Conservation (phyloP, 352 stramenopile genomes). For the Globisporangium mamillatum region DNA sequence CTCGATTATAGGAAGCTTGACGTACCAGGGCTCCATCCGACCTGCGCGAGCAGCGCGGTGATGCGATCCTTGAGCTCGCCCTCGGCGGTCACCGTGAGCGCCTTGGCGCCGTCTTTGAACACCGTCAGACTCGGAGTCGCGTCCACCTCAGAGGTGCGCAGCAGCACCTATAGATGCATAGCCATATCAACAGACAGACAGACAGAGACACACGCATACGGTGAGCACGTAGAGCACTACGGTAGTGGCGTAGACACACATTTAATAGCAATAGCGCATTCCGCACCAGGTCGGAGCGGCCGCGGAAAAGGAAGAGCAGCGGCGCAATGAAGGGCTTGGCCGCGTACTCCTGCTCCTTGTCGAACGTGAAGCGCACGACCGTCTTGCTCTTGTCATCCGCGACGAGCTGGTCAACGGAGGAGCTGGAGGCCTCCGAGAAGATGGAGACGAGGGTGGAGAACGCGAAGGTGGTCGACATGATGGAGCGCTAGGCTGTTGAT, state of each 20-base stretch:
- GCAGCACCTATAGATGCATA: constrained; percentile 31
- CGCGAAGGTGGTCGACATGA: constrained; percentile 15
- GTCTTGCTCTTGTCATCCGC: constrained; percentile 23
- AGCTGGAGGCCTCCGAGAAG: not conserved
- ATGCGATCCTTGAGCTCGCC: constrained; percentile 50
- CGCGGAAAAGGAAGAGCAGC: constrained; percentile 59
- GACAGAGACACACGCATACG: not conserved
- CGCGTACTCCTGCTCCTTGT: constrained; percentile 32
- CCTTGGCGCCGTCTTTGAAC: constrained; percentile 45
- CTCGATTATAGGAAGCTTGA: not conserved
- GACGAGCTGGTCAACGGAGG: constrained; percentile 27
- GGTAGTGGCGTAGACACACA: not conserved
- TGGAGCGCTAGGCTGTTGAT: too few relatives aligned
- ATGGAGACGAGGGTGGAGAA: constrained; percentile 12
- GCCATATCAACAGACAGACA: constrained; percentile 11
- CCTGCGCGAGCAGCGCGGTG: constrained; percentile 40
- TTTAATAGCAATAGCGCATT: not conserved
- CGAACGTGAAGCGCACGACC: constrained; percentile 33
- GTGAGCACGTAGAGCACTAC: not conserved
- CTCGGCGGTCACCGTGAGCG: constrained; percentile 36
- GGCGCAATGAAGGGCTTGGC: constrained; percentile 48
- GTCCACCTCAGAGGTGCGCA: constrained; percentile 35
- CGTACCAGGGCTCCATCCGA: constrained; percentile 61
- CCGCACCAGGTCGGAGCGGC: constrained; percentile 58
- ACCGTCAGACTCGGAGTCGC: constrained; percentile 38